Base-by-base conservation (phyloP, 768 basidiomycete species). In the Agaricus blazei region DNA sequence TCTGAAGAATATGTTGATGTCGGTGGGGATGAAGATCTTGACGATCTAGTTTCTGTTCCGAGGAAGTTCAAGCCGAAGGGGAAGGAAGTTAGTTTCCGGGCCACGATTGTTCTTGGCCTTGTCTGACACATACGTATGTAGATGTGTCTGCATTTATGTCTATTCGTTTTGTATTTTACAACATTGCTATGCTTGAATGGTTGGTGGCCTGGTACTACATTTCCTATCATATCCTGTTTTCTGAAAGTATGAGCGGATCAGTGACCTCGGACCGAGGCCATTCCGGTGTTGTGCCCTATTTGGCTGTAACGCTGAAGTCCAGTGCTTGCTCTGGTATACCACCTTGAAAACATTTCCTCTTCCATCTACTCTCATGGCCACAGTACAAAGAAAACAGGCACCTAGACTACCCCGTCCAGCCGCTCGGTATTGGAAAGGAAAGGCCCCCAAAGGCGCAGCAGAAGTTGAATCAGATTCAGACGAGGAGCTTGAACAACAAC, bases 391-490 rank as follows among this genome's bases (percentile, higher is more conserved):
- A 57, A 92, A 92, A 62, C 81, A 83, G 57, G 89, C 90, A 7
- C 82, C 87, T 23, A 83, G 90, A n/a, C 78, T 84, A 6, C 79
- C 90, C n/a, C 75, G 78, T 50, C 90, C 93, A 4, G 91, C 83
- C 2, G 87, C 82, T 5, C 87, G 93, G 2, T 95, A 96, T 69
- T 90, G 91, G 85, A 89, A 88, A 62, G 93, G 93, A 53, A 91
- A 92, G 62, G 90, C 84, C 0, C 92, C 92, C 0, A 92, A 90
- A 68, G 89, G 88, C 45, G 77, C 72, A 34, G 72, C 72, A 1
- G 82, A 82, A 26, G 69, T 72, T 40, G 73, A 80, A 23, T 86
- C 87, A 5, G 87, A 88, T 60, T 85, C 84, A 3, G 86, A 86
- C 43, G 82, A 80, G 47, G 80, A 83, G 58, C 82, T 79, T 1